These are phyloP conservation scores for Phytopythium vexans DNA, from an alignment of 352 stramenopile species.

Conservation along the genomic window DNA sequence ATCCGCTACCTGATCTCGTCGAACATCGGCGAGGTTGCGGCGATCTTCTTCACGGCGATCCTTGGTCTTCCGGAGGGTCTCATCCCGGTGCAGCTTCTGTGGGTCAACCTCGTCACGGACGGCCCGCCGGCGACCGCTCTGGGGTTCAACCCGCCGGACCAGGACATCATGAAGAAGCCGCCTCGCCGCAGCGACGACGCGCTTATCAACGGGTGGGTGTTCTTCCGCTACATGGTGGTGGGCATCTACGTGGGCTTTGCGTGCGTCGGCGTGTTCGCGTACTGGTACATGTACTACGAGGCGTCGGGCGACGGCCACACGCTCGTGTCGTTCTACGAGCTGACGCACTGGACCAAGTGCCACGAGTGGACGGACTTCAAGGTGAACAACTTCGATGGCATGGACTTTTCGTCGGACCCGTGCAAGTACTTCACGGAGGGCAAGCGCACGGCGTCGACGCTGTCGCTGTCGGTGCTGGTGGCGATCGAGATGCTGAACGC, in stretches of 20 bases:
- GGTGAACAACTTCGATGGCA: slow-evolving; percentile 89
- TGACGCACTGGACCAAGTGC: slow-evolving; percentile 91
- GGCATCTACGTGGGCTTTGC: slow-evolving; percentile 93
- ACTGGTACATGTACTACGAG: slow-evolving; percentile 94
- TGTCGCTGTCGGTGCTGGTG: slow-evolving; percentile 93
- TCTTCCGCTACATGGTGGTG: slow-evolving; percentile 97
- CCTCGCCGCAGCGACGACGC: slow-evolving; percentile 95
- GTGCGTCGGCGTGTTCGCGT: slow-evolving; percentile 91
- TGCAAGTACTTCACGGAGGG: slow-evolving; percentile 93
- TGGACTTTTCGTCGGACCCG: slow-evolving; percentile 88
- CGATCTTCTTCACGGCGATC: slow-evolving; percentile 97
- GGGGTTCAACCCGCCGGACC: slow-evolving; percentile 98
- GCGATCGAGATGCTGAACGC: slow-evolving; percentile 96
- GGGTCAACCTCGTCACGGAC: slow-evolving; percentile 99
- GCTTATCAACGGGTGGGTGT: slow-evolving; percentile 98
- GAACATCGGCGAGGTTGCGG: slow-evolving; percentile 99
- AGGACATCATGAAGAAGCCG: slow-evolving; percentile 96
- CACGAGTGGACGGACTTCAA: slow-evolving; percentile 90
- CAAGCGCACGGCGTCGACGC: slow-evolving; percentile 90
- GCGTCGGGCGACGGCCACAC: slow-evolving; percentile 90
- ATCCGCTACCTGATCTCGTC: slow-evolving; percentile 99
- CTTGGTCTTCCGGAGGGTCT: slow-evolving; percentile 96
- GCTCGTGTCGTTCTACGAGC: slow-evolving; percentile 86
- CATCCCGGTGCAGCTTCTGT: slow-evolving; percentile 98
- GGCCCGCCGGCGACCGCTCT: slow-evolving; percentile 97